Evolutionary conservation across 495 filamentous ascomycete genomes (phyloP).

Genomic region (Delitschia confertaspora): DNA sequence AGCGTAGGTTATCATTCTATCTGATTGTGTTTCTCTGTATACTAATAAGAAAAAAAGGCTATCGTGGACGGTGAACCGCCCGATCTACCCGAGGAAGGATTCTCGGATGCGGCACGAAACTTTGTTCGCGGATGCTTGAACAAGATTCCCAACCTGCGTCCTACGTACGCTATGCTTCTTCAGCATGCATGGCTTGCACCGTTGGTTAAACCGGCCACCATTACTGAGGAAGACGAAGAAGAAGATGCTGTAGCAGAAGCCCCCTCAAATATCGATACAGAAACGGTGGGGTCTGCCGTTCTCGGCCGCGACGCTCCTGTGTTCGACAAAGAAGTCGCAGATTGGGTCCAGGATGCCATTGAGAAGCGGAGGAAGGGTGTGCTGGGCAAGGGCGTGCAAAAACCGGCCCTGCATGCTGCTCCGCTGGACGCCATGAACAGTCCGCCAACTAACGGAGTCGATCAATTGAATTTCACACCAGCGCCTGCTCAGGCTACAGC

Average conservation of each 20-base stretch:
- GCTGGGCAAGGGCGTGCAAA: conserved; percentile 31
- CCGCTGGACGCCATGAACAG: conserved; percentile 37
- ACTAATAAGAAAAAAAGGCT: conserved; percentile 48
- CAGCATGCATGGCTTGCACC: conserved; percentile 79
- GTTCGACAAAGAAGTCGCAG: conserved; percentile 64
- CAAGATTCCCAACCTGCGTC: conserved; percentile 82
- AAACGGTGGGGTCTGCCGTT: background rate
- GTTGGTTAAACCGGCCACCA: conserved; percentile 74
- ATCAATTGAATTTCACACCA: conserved; percentile 1
- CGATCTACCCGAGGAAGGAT: conserved; percentile 66
- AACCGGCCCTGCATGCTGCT: conserved; percentile 39
- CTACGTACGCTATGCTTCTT: conserved; percentile 80
- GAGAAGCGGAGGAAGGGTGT: conserved; percentile 33
- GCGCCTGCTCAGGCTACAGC: background rate
- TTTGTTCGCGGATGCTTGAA: conserved; percentile 87
- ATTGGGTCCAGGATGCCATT: conserved; percentile 67
- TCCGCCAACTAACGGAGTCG: conserved; percentile 14
- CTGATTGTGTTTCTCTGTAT: background rate
- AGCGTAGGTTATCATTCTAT: conserved; percentile 56
- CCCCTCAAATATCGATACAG: conserved; percentile 1
- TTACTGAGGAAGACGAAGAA: conserved; percentile 64
- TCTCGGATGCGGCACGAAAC: conserved; percentile 68
- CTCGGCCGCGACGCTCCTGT: conserved; percentile 33
- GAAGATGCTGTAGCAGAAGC: conserved; percentile 28
- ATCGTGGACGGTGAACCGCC: conserved; percentile 96